Base-by-base conservation (phyloP, 805 yeast genomes). In the Candida hungchunana region DNA sequence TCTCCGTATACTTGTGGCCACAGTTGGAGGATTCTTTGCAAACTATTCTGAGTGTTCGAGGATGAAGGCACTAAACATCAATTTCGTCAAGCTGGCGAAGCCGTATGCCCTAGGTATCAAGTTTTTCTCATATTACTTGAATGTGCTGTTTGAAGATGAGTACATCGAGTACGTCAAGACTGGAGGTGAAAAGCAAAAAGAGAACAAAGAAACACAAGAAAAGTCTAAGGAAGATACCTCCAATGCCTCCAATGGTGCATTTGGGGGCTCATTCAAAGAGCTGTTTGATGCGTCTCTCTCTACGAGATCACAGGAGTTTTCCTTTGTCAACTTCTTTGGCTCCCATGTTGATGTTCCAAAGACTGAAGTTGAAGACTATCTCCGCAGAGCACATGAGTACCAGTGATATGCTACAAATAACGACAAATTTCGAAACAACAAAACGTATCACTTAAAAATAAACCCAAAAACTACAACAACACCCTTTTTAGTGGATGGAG, bases 401-500 rank as follows among this genome's bases (percentile, higher is more conserved):
- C n/a, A n/a, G n/a, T n/a, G n/a, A n/a, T n/a, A n/a, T n/a, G n/a
- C n/a, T n/a, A n/a, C n/a, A n/a, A n/a, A n/a, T n/a, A n/a, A n/a
- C n/a, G n/a, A n/a, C n/a, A n/a, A n/a, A n/a, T n/a, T n/a, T n/a
- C n/a, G n/a, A n/a, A n/a, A n/a, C n/a, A n/a, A n/a, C n/a, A n/a
- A n/a, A n/a, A n/a, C n/a, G n/a, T n/a, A n/a, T n/a, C n/a, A n/a
- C n/a, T n/a, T n/a, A n/a, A n/a, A n/a, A n/a, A n/a, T n/a, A n/a
- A n/a, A n/a, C n/a, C n/a, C n/a, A n/a, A n/a, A n/a, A n/a, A n/a
- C n/a, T n/a, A n/a, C n/a, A n/a, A n/a, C n/a, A n/a, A n/a, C n/a
- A n/a, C n/a, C n/a, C n/a, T n/a, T n/a, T 18, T 31, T 25, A 31
- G 29, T 31, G 29, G 31, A 52, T 40, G n/a, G 53, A 54, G 62